Conservation (phyloP, 495 filamentous ascomycete genomes). For the Annulohypoxylon maeteangense region DNA sequence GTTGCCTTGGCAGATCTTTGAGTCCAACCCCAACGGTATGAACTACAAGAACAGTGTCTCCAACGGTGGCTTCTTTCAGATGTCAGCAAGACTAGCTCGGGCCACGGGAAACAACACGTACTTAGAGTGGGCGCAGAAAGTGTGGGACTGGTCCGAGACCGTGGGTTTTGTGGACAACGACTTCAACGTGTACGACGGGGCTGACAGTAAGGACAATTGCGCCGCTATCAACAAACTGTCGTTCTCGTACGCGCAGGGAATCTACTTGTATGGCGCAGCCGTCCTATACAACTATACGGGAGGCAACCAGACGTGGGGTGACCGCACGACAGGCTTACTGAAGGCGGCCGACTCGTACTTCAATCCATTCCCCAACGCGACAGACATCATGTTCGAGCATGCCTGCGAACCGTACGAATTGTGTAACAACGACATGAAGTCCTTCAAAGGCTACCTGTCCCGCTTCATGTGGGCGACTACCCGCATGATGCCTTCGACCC, state of each 20-base stretch:
- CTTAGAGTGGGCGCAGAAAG: conserved; percentile 71
- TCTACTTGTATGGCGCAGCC: conserved; percentile 72
- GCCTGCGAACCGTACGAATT: conserved; percentile 72
- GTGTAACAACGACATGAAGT: conserved; percentile 78
- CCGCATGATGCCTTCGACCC: conserved; percentile 68
- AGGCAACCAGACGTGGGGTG: conserved; percentile 60
- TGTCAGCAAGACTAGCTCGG: conserved; percentile 72
- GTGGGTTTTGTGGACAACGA: conserved; percentile 62
- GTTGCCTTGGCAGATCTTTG: conserved; percentile 86
- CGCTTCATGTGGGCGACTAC: conserved; percentile 77
- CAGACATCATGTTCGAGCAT: conserved; percentile 72
- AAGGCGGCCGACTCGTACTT: conserved; percentile 51
- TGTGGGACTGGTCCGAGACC: conserved; percentile 72
- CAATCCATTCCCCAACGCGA: conserved; percentile 52
- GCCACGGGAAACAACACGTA: conserved; percentile 74
- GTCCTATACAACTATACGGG: conserved; percentile 72
- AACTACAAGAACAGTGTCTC: conserved; percentile 76
- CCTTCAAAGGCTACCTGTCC: conserved; percentile 82
- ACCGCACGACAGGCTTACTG: conserved; percentile 62
- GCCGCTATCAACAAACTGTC: conserved; percentile 54
- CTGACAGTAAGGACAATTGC: conserved; percentile 58
- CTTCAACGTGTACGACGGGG: conserved; percentile 68
- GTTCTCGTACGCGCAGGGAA: conserved; percentile 74
- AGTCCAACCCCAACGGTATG: conserved; percentile 75
- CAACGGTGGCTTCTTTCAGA: conserved; percentile 76